phyloP scores from a whole-genome alignment of 495 filamentous ascomycete species.

The Patellaria atrata region DNA sequence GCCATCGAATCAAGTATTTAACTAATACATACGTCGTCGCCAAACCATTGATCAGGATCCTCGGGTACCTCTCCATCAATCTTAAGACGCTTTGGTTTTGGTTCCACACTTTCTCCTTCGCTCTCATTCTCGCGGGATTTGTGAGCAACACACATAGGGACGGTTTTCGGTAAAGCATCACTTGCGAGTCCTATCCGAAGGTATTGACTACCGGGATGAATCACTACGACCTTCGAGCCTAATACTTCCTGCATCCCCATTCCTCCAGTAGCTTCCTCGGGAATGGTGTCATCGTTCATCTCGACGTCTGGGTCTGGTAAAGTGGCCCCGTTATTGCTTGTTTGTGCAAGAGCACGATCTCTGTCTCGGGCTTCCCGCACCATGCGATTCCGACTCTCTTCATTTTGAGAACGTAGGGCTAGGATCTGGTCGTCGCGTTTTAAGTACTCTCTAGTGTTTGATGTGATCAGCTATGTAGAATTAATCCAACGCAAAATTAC shows the following conservation, averaged over 20 bases:
- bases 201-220: constrained; percentile 98
- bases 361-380: constrained; percentile 71
- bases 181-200: constrained; percentile 82
- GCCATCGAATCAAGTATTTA: constrained; percentile 7
- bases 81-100: constrained; percentile 78
- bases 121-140: constrained; percentile 62
- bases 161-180: constrained; percentile 83
- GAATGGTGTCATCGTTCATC: constrained; percentile 41
- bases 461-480: too few relatives aligned
- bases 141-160: constrained; percentile 84
- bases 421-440: constrained; percentile 96
- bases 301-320: constrained; percentile 39
- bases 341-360: constrained; percentile 68
- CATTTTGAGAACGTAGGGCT: constrained; percentile 69
- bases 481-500: constrained; percentile 6
- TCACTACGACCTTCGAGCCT: constrained; percentile 85
- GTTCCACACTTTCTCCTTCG: constrained; percentile 61
- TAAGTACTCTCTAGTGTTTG: constrained; percentile 65
- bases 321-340: constrained; percentile 33
- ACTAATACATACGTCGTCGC: constrained; percentile 49
- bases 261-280: constrained; percentile 34
- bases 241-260: constrained; percentile 24
- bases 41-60: constrained; percentile 64
- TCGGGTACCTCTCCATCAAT: constrained; percentile 41
- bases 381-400: constrained; percentile 64